Percentiles rank a stretch among this genome's conserved stretches.
These are phyloP conservation scores for Geotrichum europaeum DNA, from an alignment of 1,139 yeast species.

Conservation along the genomic window DNA sequence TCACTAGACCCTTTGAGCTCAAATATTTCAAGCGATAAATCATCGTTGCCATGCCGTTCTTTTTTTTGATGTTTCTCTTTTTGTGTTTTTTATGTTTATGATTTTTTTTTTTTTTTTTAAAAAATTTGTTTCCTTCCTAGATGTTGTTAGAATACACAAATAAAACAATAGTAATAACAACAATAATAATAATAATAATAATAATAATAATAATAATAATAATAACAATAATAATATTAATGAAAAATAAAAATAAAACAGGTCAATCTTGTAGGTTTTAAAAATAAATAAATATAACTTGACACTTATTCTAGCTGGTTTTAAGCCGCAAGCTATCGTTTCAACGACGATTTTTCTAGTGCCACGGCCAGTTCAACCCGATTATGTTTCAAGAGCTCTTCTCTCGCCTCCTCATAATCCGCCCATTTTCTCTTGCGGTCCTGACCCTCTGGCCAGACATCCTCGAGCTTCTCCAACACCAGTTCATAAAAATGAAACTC, in stretches of 20 bases:
- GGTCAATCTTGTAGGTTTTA: not conserved
- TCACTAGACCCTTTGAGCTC: slow-evolving; percentile 58
- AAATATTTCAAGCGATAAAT: slow-evolving; percentile 27
- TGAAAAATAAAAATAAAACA: no score
- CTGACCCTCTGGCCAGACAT: slow-evolving; percentile 67
- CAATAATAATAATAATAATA: no score
- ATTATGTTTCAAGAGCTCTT: slow-evolving; percentile 18
- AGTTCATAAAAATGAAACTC: slow-evolving; percentile 85
- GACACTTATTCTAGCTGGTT: not conserved
- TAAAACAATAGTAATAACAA: no score
- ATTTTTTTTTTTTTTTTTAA: not conserved
- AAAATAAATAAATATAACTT: no score
- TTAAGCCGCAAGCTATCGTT: not conserved
- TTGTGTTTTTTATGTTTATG: not conserved
- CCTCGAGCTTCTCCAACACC: slow-evolving; percentile 48
- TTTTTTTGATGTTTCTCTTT: no score
- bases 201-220: no score
- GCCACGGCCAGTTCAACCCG: slow-evolving; percentile 25
- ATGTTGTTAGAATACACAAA: not conserved
- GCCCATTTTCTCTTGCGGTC: slow-evolving; percentile 71
- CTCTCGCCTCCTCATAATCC: slow-evolving; percentile 56
- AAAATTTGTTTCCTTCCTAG: not conserved
- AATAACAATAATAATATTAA: no score
- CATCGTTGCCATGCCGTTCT: no score
- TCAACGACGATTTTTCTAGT: slow-evolving; percentile 13